Percentiles rank a stretch among this genome's conserved stretches.
Conservation (phyloP, 164 flowering plant genomes). For the Stephania japonica region DNA sequence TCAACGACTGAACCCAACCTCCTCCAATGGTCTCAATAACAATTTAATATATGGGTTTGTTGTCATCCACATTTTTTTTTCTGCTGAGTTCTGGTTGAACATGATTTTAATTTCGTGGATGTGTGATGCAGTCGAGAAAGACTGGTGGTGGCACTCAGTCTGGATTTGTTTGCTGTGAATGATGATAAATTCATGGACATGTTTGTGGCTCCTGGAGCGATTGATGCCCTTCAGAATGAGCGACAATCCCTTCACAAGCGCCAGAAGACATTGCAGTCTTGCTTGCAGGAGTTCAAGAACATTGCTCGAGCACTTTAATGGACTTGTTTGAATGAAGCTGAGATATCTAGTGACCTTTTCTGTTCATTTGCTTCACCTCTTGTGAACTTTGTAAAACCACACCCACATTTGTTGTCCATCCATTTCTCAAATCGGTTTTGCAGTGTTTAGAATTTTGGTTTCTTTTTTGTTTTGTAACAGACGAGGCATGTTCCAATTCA, state of each 20-base stretch:
- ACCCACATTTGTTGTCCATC: not conserved
- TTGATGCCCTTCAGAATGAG: slow-evolving; percentile 69
- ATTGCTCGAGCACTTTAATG: slow-evolving; percentile 67
- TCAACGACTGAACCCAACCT: too few species aligned
- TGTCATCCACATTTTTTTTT: not conserved
- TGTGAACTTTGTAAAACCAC: not conserved
- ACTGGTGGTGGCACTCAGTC: slow-evolving; percentile 70
- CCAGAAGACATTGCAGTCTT: slow-evolving; percentile 82
- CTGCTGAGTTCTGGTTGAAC: not conserved
- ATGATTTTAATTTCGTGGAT: too few species aligned
- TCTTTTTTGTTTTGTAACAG: not conserved
- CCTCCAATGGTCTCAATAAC: too few species aligned
- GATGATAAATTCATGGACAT: slow-evolving; percentile 97
- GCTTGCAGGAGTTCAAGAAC: slow-evolving; percentile 81
- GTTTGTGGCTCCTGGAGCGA: slow-evolving; percentile 91
- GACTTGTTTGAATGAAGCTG: not conserved
- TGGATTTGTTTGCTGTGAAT: slow-evolving; percentile 87
- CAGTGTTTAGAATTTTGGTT: not conserved
- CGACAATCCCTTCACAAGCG: slow-evolving; percentile 81
- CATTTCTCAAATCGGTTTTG: not conserved
- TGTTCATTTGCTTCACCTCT: not conserved
- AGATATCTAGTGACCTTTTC: not conserved
- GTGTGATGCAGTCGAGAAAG: slow-evolving; percentile 57
- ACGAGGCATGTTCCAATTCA: not conserved
- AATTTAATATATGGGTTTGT: too few species aligned